Conservation (phyloP, 2,329 filamentous ascomycete species). For the Raffaelea arxii region DNA sequence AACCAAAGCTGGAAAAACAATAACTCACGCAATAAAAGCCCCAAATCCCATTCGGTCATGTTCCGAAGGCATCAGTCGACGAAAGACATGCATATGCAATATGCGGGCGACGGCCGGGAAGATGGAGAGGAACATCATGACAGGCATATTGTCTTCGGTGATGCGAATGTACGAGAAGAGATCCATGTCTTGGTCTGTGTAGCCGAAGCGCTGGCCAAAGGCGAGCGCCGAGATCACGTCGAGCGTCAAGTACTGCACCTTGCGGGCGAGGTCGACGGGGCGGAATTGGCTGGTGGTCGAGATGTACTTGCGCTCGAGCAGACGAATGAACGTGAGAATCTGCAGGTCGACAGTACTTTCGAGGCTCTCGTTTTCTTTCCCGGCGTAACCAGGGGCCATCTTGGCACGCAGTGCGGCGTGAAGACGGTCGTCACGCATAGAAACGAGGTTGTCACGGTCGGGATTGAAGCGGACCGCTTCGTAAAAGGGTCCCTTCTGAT, state of each 20-base stretch:
- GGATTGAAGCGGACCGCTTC: slow-evolving; percentile 40
- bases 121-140: slow-evolving; percentile 17
- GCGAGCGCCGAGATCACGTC: slow-evolving; percentile 44
- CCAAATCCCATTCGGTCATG: slow-evolving; percentile 29
- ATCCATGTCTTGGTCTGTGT: slow-evolving; percentile 33
- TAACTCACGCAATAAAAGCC: slow-evolving; percentile 23
- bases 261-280: slow-evolving; percentile 32
- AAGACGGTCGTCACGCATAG: slow-evolving; percentile 33
- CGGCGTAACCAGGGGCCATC: slow-evolving; percentile 18
- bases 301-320: slow-evolving; percentile 32
- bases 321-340: slow-evolving; percentile 30
- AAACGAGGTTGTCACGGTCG: slow-evolving; percentile 39
- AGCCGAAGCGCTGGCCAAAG: slow-evolving; percentile 39
- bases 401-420: slow-evolving; percentile 30
- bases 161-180: slow-evolving; percentile 31
- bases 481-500: slow-evolving; percentile 30
- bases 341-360: slow-evolving; percentile 30
- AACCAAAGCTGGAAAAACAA: too few species aligned
- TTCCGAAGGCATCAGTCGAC: slow-evolving; percentile 29
- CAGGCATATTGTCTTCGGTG: slow-evolving; percentile 9
- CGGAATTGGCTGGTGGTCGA: background rate
- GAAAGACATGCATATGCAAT: slow-evolving; percentile 30
- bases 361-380: slow-evolving; percentile 18
- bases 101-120: slow-evolving; percentile 31
- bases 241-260: slow-evolving; percentile 42